These are phyloP conservation scores for Talaromyces funiculosus DNA, from an alignment of 2,329 filamentous ascomycete species.

Conservation along the genomic window DNA sequence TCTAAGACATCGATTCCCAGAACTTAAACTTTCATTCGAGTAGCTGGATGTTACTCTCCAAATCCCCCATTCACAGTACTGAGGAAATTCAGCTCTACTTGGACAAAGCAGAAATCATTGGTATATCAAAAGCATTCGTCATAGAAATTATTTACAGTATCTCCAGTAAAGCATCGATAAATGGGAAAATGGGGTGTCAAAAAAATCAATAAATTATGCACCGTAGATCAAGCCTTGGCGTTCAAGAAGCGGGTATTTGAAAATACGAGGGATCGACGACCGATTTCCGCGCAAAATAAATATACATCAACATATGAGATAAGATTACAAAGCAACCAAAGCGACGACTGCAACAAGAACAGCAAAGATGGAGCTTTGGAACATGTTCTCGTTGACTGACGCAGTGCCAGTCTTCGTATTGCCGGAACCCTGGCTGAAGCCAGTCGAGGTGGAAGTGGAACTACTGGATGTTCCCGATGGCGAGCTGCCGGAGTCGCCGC, in stretches of 20 bases:
- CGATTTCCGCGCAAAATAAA: not conserved
- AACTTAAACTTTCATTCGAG: too few species aligned
- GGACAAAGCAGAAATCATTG: not conserved
- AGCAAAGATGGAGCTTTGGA: conserved; percentile 40
- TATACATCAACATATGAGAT: not conserved
- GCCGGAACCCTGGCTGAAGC: conserved; percentile 28
- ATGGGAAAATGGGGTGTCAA: not conserved
- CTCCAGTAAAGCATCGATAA: not conserved
- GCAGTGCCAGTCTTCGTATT: conserved; percentile 23
- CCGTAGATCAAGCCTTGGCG: not conserved
- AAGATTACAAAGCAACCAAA: conserved; percentile 34
- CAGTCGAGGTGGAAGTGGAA: conserved; percentile 16
- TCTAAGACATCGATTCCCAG: not conserved
- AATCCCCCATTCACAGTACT: too few species aligned
- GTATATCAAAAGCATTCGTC: not conserved
- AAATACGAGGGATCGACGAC: conserved; percentile 5
- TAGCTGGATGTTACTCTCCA: too few species aligned
- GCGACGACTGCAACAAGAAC: conserved; percentile 43
- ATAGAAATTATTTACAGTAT: conserved; percentile 1
- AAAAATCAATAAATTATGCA: conserved; percentile 5
- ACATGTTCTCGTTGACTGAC: conserved; percentile 35
- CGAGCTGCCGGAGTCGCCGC: not conserved
- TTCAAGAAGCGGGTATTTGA: conserved; percentile 1
- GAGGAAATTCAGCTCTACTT: not conserved
- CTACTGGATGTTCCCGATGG: not conserved